Base-by-base conservation (phyloP, 2,329 filamentous ascomycete genomes). In the Hortaea sp. region DNA sequence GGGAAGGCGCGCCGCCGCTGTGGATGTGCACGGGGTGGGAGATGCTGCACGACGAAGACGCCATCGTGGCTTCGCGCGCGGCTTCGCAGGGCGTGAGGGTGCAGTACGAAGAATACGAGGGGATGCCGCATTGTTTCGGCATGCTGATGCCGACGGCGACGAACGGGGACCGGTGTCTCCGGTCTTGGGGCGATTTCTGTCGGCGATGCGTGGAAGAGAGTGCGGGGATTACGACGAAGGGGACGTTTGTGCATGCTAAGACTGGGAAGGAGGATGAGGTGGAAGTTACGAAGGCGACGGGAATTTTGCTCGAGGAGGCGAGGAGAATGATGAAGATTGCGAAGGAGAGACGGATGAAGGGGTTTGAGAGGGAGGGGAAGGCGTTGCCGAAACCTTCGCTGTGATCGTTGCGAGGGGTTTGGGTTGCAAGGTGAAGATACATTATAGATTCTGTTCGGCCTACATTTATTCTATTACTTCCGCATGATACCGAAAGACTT, bases 51-150 rank as follows among this genome's bases (percentile, higher is more conserved):
- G 84, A 87, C 61, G 84, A 88, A 62, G 74, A 73, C 49, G 73
- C 72, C 52, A 77, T 78, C 44, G 59, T 86, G 2, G 83, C 81
- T 0, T 64, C 68, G 37, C 71, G 73, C 35, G 69, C 85, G 7
- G 69, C 69, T 11, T 52, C 57, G 6, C 76, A 84, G 40, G 79
- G 77, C 5, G 81, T 82, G 0, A 59, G 57, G 0, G 76, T 89
- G 0, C 71, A 78, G 3, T 84, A 81, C 57, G 78, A 85, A 60
- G 78, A 87, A 65, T 92, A 81, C 60, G 81, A 88, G 62, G 82
- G 79, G 3, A 90, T 90, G 85, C 84, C 86, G 45, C 85, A 89
- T 65, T 79, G 78, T 54, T 90, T 75, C 53, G 64, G 58, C 0
- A 64, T 71, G 64, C 49, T 74, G 46, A 49, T 73, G 4, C 67